Evolutionary conservation across 306 rosid genomes (phyloP).

Genomic region (Quercus aquifolioides): DNA sequence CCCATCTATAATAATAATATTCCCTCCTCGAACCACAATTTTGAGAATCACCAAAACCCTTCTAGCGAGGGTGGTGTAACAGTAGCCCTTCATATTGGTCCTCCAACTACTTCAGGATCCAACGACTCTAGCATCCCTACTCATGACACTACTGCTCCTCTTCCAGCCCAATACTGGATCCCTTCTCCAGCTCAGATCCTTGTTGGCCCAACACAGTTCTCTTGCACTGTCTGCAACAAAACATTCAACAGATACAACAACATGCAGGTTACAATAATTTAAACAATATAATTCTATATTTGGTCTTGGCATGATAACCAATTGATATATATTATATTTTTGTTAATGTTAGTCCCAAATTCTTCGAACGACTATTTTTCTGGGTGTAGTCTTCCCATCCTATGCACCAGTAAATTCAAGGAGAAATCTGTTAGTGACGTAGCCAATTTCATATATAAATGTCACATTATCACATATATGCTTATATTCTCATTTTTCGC

Average conservation of each 20-base stretch:
- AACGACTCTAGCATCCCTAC: slow-evolving; percentile 20
- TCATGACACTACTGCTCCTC: slow-evolving; percentile 1
- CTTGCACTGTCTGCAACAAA: slow-evolving; percentile 89
- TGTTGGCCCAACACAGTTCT: slow-evolving; percentile 94
- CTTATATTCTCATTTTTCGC: too few relatives aligned
- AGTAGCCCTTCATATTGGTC: slow-evolving; percentile 79
- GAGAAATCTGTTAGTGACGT: too few relatives aligned
- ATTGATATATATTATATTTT: too few relatives aligned
- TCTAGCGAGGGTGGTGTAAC: slow-evolving; percentile 50
- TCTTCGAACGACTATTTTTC: too few relatives aligned
- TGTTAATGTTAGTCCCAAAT: too few relatives aligned
- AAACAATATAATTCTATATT: background rate
- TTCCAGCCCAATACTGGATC: slow-evolving; percentile 73
- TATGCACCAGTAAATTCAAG: too few relatives aligned
- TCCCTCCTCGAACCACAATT: slow-evolving; percentile 27
- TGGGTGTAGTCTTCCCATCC: too few relatives aligned
- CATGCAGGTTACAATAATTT: slow-evolving; percentile 68
- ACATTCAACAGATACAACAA: slow-evolving; percentile 95
- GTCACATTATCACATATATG: too few relatives aligned
- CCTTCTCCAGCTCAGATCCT: slow-evolving; percentile 93
- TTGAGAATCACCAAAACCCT: slow-evolving; percentile 31
- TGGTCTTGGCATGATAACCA: background rate
- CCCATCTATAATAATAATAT: background rate
- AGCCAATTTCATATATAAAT: too few relatives aligned
- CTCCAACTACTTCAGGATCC: slow-evolving; percentile 27